phyloP scores from a whole-genome alignment of 2,329 filamentous ascomycete species.

The Alternaria brassicicola region DNA sequence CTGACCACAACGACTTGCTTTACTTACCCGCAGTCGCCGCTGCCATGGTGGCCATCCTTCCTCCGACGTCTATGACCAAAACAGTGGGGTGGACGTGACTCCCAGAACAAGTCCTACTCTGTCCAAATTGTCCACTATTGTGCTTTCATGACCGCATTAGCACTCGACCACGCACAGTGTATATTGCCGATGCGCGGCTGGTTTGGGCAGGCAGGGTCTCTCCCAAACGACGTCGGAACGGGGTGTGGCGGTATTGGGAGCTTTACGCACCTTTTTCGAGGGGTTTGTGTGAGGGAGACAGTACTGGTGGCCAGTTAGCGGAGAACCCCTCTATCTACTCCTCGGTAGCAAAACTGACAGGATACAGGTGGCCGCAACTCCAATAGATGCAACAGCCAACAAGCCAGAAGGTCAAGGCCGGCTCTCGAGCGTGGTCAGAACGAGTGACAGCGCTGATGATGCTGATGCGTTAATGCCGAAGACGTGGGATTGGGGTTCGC shows the following conservation, averaged over 20 bases:
- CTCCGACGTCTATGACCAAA: slow-evolving; percentile 28
- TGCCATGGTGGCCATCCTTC: slow-evolving; percentile 45
- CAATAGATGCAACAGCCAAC: slow-evolving; percentile 17
- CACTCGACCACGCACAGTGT: slow-evolving; percentile 8
- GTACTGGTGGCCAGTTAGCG: slow-evolving; percentile 44
- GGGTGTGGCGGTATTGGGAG: slow-evolving; percentile 18
- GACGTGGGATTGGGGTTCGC: slow-evolving; percentile 42
- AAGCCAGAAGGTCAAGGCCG: slow-evolving; percentile 10
- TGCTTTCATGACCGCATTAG: slow-evolving; percentile 28
- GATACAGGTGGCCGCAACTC: slow-evolving; percentile 17
- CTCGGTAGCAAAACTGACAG: slow-evolving; percentile 34
- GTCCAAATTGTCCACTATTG: slow-evolving; percentile 15
- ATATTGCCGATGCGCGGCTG: background rate
- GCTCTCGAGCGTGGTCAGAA: slow-evolving; percentile 12
- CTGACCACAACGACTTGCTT: slow-evolving; percentile 26
- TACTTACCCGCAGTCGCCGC: slow-evolving; percentile 51
- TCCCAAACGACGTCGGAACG: background rate
- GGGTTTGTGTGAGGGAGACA: slow-evolving; percentile 33
- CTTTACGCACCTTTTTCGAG: slow-evolving; percentile 42
- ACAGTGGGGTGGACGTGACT: slow-evolving; percentile 13
- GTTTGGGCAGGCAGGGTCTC: background rate
- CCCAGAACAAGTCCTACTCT: slow-evolving; percentile 17
- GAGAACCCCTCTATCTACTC: slow-evolving; percentile 38
- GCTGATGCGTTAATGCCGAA: slow-evolving; percentile 32
- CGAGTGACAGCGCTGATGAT: slow-evolving; percentile 20